Evolutionary conservation across 164 flowering plant species (phyloP).

Genomic region (Malania oleifera): DNA sequence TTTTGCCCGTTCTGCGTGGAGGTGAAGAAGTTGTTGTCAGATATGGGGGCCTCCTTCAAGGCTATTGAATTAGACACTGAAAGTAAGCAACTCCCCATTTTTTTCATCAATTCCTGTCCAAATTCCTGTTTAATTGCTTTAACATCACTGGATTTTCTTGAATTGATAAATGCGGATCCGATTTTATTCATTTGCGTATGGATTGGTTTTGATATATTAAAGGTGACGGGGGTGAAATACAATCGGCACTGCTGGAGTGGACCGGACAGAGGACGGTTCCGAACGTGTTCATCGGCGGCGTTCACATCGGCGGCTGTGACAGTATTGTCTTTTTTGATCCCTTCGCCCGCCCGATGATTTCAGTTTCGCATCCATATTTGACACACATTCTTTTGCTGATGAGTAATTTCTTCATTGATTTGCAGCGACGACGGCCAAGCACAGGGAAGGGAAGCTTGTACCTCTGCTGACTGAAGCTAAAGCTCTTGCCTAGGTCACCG

Average conservation of each 20-base stretch:
- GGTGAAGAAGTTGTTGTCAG: constrained; percentile 54
- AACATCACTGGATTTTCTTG: neutral
- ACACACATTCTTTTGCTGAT: neutral
- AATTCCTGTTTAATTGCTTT: neutral
- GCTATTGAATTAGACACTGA: constrained; percentile 55
- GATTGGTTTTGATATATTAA: constrained; percentile 3
- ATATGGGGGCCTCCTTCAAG: constrained; percentile 49
- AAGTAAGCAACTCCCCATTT: constrained; percentile 27
- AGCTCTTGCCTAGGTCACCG: constrained; percentile 33
- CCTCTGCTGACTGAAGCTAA: constrained; percentile 74
- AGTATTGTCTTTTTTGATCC: constrained; percentile 23
- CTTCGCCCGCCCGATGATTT: no score
- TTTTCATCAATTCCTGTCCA: no score
- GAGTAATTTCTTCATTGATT: neutral
- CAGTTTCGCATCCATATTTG: neutral
- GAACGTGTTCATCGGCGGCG: constrained; percentile 70
- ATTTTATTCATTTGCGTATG: neutral
- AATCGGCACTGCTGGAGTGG: constrained; percentile 56
- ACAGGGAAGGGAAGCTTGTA: constrained; percentile 67
- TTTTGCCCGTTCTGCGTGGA: constrained; percentile 53
- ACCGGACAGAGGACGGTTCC: constrained; percentile 72
- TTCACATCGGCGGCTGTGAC: constrained; percentile 82
- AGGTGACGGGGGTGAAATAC: constrained; percentile 67
- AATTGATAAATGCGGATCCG: neutral
- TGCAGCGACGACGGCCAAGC: constrained; percentile 47